Evolutionary conservation across 192 early-diverging fungal genomes (phyloP).

Genomic region (Phycomyces nitens): DNA sequence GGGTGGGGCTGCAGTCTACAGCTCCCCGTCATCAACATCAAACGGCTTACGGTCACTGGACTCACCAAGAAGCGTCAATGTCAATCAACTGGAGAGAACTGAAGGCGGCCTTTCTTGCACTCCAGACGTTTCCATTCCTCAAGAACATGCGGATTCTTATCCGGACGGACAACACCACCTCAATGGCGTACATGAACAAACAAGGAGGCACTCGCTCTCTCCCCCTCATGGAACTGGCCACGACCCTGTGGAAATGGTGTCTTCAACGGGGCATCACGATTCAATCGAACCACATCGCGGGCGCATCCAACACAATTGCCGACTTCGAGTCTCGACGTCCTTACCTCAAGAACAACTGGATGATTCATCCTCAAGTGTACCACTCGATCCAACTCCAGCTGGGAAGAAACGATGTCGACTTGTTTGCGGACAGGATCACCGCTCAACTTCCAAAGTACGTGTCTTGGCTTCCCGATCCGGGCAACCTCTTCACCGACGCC

Average conservation of each 20-base stretch:
- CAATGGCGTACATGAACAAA: no score
- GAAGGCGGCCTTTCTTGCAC: no score
- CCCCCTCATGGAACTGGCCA: no score
- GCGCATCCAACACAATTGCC: not conserved
- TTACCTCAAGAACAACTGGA: slow-evolving; percentile 22
- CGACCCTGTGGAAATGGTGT: no score
- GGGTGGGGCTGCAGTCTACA: slow-evolving; percentile 26
- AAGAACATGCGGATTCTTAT: no score
- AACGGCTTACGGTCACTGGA: not conserved
- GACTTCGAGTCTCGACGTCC: slow-evolving; percentile 24
- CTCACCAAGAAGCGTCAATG: no score
- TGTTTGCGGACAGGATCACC: slow-evolving; percentile 25
- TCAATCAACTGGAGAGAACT: no score
- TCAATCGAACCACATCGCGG: not conserved
- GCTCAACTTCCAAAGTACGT: slow-evolving; percentile 19
- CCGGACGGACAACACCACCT: no score
- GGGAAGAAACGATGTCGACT: slow-evolving; percentile 28
- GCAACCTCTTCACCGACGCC: slow-evolving; percentile 10
- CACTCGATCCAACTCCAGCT: not conserved
- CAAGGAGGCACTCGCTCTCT: no score
- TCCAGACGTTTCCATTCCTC: no score
- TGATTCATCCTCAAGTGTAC: slow-evolving; percentile 4
- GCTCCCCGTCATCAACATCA: not conserved
- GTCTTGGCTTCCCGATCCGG: slow-evolving; percentile 25
- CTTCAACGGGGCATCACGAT: not conserved